Conservation (phyloP, 2,329 filamentous ascomycete genomes). For the Grosmannia huntii region DNA sequence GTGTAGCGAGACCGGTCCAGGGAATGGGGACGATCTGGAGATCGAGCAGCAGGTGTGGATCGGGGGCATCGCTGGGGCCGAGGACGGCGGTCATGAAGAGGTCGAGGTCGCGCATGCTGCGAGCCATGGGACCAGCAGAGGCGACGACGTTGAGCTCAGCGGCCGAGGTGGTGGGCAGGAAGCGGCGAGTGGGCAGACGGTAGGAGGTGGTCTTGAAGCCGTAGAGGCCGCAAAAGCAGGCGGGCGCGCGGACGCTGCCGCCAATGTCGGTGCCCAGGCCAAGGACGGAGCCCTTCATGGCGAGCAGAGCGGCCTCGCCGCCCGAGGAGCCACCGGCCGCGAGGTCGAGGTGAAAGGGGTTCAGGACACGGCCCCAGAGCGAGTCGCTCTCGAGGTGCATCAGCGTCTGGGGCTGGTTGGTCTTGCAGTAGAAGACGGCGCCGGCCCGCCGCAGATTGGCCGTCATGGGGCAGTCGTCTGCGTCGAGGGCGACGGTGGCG, state of each 20-base stretch:
- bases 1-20: slow-evolving; percentile 27
- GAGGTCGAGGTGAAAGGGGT: slow-evolving; percentile 22
- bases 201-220: slow-evolving; percentile 14
- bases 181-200: slow-evolving; percentile 34
- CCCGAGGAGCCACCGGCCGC: slow-evolving; percentile 23
- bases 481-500: background rate
- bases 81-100: slow-evolving; percentile 41
- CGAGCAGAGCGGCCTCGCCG: slow-evolving; percentile 23
- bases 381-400: slow-evolving; percentile 19
- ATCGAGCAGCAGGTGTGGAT: slow-evolving; percentile 27
- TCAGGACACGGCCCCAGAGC: slow-evolving; percentile 21
- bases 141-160: slow-evolving; percentile 22
- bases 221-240: slow-evolving; percentile 20
- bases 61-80: slow-evolving; percentile 43
- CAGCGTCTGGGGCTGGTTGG: slow-evolving; percentile 15
- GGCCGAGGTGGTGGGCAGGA: slow-evolving; percentile 13
- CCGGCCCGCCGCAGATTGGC: slow-evolving; percentile 16
- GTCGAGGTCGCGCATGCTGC: slow-evolving; percentile 38
- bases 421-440: slow-evolving; percentile 16
- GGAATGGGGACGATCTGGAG: slow-evolving; percentile 53
- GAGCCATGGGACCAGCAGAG: slow-evolving; percentile 45
- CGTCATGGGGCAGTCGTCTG: slow-evolving; percentile 7
- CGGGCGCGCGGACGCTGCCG: slow-evolving; percentile 15
- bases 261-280: slow-evolving; percentile 31
- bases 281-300: slow-evolving; percentile 23